Base-by-base conservation (phyloP, 768 basidiomycete species). In the Cystoderma amianthinum region DNA sequence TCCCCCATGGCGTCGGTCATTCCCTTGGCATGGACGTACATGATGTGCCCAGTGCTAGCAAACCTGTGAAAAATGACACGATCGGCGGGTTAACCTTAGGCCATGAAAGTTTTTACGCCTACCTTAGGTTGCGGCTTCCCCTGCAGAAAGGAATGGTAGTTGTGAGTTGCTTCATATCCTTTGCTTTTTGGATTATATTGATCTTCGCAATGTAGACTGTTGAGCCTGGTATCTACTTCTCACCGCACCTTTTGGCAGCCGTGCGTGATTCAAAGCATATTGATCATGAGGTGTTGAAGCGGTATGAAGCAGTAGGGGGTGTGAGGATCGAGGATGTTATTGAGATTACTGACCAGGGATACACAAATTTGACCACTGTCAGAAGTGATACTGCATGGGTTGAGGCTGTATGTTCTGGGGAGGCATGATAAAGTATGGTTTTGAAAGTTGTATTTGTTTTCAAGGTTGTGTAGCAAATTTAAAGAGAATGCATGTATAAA, bases 271-370 rank as follows among this genome's bases (percentile, higher is more conserved):
- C 83, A 20, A 67, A 66, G 44, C 70, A 81, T 52, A 78, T 97
- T 47, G 69, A 93, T 54, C 74, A 78, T 30, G 80, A 73, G 11
- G 72, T 84, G 17, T 63, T 94, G 44, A 69, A 71, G 57, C 62
- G 65, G 37, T 97, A 92, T 53, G 81, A 88, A 52, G 62, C 65
- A 23, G 87, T 97, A 17, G 95, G 95, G 11, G 95, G 94, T 0
- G 85, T 98, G 2, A 67, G 94, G 38, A 94, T 98, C 48, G 95
- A 98, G 59, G 95, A 98, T 57, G 91, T 86, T 20, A 74, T 97
- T 3, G 60, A 88, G 5, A 80, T 99, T 46, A 90, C 80, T 0
- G 60, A 69, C 43, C 68, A 71, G 10, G 88, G 88, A 5, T 78
- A 72, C 50, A 82, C 91, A 65, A 95, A 93, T 62, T 54, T 96